A percentile compares a stretch with the other conserved stretches of the same genome.
Evolutionary conservation across 2,329 filamentous ascomycete species (phyloP).

Genomic region (Cercospora beticola): DNA sequence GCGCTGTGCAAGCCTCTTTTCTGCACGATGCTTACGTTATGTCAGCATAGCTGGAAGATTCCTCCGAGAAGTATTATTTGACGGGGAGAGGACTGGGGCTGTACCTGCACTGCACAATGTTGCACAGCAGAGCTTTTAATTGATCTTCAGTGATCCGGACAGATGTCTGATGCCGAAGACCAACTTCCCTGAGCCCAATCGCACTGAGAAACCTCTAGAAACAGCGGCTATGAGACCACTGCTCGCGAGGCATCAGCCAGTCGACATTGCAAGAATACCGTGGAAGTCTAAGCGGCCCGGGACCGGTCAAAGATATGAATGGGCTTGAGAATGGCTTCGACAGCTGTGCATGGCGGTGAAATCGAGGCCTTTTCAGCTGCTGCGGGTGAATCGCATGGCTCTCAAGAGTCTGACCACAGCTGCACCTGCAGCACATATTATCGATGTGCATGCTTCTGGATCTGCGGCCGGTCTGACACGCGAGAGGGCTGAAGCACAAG

Average conservation of each 20-base stretch:
- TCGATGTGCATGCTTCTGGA: neutral
- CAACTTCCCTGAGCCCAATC: neutral
- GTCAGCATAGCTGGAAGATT: neutral
- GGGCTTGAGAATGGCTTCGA: slow-evolving; percentile 2
- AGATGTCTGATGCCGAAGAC: neutral
- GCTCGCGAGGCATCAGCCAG: neutral
- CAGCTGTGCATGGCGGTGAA: neutral
- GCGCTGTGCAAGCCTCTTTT: neutral
- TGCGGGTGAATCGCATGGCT: neutral
- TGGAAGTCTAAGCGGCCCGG: neutral
- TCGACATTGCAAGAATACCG: neutral
- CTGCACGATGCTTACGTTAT: neutral
- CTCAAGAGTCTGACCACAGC: neutral
- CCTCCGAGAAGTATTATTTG: neutral
- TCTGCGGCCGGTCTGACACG: neutral
- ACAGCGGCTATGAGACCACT: neutral
- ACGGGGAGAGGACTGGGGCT: neutral
- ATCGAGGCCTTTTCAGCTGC: neutral
- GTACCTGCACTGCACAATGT: neutral
- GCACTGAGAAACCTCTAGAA: neutral
- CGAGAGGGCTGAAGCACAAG: neutral
- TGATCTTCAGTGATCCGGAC: neutral
- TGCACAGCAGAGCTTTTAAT: neutral
- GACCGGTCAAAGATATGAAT: slow-evolving; percentile 2
- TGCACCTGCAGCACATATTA: neutral